Base-by-base conservation (phyloP, 169 alveolate species). In the Cryptosporidium ubiquitum region DNA sequence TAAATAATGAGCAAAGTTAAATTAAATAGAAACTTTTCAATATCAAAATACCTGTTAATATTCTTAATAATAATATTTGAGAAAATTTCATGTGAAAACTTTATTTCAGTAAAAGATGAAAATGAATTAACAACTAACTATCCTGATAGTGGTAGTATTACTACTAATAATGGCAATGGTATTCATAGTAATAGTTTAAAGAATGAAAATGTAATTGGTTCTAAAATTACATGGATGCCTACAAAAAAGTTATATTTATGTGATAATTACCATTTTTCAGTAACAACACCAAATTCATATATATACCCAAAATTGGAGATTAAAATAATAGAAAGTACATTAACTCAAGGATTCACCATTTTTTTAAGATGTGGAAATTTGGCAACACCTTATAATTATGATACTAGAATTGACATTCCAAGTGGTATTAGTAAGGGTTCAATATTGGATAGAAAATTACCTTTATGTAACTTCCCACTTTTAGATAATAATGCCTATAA, bases 301-400 rank as follows among this genome's bases (percentile, higher is more conserved):
- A 79, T 79, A 33, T 64, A 58, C 23, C 89, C 89, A 61, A 61
- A 79, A 79, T 20, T 79, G 35, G 75, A 79, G 39, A 64, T 79
- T 0, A 23, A 35, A n/a, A 64, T 79, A 42, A 3, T 40, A 4
- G 89, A 58, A 3, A 79, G 75, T 39, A 61, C 89, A 61, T 79
- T 79, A 61, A 79, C 73, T 12, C 89, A 79, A 39, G 89, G 75
- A 4, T 61, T 79, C 23, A 61, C 89, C 5, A 61, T 79, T 9
- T 58, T 79, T 44, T 33, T 79, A 29, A 58, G 89, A 61, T 79
- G 89, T 39, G 66, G 75, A 16, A 79, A 61, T 9, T 58, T 79
- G 1, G 89, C 89, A 18, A 79, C 89, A 26, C 89, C 89, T 9
- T 79, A 79, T 79, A 61, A 61, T 33, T 79, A 79, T 61, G 89